Evolutionary conservation across 2,329 filamentous ascomycete genomes (phyloP).

Genomic region (Fusarium subtropicale): DNA sequence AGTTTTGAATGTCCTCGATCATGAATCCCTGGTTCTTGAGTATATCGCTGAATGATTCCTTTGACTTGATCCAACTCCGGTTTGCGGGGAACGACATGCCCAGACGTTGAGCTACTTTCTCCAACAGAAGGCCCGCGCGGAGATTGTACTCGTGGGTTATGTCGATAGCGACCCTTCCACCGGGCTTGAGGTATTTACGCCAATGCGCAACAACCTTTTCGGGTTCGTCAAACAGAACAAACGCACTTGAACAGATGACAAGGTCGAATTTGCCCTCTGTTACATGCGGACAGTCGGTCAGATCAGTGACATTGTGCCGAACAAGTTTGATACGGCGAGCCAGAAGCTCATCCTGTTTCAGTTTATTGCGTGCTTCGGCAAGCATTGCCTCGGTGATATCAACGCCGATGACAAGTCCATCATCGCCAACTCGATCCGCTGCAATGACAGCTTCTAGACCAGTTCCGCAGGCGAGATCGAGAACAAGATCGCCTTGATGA

Average conservation of each 20-base stretch:
- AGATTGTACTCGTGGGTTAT: conserved; percentile 50
- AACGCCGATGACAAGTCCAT: conserved; percentile 48
- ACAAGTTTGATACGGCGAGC: conserved; percentile 42
- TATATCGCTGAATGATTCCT: conserved; percentile 45
- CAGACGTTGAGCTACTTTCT: conserved; percentile 44
- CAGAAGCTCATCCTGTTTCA: conserved; percentile 27
- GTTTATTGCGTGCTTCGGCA: conserved; percentile 42
- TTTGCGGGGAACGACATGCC: conserved; percentile 47
- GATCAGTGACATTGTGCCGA: conserved; percentile 47
- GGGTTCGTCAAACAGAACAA: conserved; percentile 49
- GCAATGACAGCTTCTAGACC: conserved; percentile 50
- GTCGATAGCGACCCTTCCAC: conserved; percentile 49
- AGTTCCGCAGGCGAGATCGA: conserved; percentile 53
- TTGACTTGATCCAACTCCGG: conserved; percentile 47
- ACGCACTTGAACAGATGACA: conserved; percentile 52
- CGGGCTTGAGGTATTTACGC: conserved; percentile 46
- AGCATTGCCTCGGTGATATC: conserved; percentile 52
- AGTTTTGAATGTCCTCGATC: conserved; percentile 43
- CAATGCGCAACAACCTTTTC: conserved; percentile 46
- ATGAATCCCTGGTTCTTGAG: conserved; percentile 46
- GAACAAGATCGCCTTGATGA: conserved; percentile 44
- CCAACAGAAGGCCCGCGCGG: conserved; percentile 43
- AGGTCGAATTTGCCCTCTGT: conserved; percentile 46
- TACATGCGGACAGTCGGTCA: conserved; percentile 38
- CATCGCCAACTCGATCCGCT: conserved; percentile 43